Conservation (phyloP, 208 protist genomes). For the Trypanosoma vivax region DNA sequence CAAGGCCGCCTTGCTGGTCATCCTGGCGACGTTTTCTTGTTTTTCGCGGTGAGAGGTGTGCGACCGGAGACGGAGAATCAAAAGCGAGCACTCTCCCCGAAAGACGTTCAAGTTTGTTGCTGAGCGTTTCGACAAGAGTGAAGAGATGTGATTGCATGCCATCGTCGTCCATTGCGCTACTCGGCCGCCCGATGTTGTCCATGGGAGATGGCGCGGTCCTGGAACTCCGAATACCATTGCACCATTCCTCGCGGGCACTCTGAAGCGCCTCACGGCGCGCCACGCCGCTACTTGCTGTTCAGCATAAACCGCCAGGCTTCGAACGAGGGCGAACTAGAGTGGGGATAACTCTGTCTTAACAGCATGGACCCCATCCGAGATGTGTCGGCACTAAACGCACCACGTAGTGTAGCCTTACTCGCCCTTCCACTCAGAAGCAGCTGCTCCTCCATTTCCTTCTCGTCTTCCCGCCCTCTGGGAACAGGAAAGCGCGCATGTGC, state of each 20-base stretch:
- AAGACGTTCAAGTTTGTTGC: constrained; percentile 27
- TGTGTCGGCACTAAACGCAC: not conserved
- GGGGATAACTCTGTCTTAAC: not conserved
- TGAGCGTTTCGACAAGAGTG: constrained; percentile 15
- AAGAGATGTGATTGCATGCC: constrained; percentile 13
- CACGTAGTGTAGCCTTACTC: no score
- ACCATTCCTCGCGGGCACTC: constrained; percentile 29
- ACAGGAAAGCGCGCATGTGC: not conserved
- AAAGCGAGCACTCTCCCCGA: constrained; percentile 8
- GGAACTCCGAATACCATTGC: constrained; percentile 7
- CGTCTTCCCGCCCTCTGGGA: not conserved
- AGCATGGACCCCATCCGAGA: not conserved
- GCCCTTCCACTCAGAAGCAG: no score
- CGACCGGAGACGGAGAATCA: no score
- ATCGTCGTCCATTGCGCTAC: not conserved
- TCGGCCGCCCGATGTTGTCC: not conserved
- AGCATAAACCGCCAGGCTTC: constrained; percentile 31
- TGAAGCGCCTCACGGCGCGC: constrained; percentile 17
- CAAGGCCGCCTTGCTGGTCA: not conserved
- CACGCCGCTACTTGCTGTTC: constrained; percentile 12
- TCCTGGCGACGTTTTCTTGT: not conserved
- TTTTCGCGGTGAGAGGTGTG: not conserved
- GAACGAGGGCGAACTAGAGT: constrained; percentile 2
- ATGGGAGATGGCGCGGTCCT: not conserved
- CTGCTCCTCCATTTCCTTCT: no score